phyloP scores from a whole-genome alignment of 805 yeast genomes.

The Citeromyces matritensis region DNA sequence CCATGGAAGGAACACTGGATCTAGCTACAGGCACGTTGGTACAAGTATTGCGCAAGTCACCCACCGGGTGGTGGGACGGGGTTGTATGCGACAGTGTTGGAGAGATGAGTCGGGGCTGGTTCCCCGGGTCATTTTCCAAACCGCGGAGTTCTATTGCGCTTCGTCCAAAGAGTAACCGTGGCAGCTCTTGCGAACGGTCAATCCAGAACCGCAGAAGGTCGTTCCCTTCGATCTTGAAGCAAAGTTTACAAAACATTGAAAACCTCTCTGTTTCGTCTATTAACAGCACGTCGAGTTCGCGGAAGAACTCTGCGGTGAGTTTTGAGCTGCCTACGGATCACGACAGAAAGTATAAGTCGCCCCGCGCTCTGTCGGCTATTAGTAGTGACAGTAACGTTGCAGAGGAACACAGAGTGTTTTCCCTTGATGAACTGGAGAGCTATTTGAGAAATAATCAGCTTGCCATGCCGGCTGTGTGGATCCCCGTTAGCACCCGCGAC shows the following conservation, averaged over 20 bases:
- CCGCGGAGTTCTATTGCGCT: constrained; percentile 5
- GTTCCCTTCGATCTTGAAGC: constrained; percentile 6
- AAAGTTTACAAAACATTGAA: constrained; percentile 2
- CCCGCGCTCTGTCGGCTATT: no score
- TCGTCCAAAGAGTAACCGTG: no score
- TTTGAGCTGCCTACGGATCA: constrained; percentile 15
- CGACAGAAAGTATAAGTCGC: no score
- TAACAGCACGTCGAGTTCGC: constrained; percentile 13
- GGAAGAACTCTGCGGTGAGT: constrained; percentile 34
- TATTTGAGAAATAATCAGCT: constrained; percentile 6
- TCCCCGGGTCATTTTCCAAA: constrained; percentile 53
- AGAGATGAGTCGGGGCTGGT: constrained; percentile 61
- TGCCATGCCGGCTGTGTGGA: constrained; percentile 32
- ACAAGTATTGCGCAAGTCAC: constrained; percentile 49
- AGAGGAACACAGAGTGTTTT: constrained; percentile 3
- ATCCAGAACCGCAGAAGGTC: constrained; percentile 4
- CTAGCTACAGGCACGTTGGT: constrained; percentile 54
- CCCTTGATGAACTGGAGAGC: constrained; percentile 3
- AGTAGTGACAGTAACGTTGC: no score
- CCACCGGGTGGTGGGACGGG: constrained; percentile 86
- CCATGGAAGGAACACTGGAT: constrained; percentile 33
- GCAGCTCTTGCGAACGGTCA: no score
- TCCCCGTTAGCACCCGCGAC: constrained; percentile 39
- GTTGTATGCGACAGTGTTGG: constrained; percentile 24
- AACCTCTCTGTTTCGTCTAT: constrained; percentile 1